Base-by-base conservation (phyloP, 805 yeast species). In the Zygotorulaspora florentina region DNA sequence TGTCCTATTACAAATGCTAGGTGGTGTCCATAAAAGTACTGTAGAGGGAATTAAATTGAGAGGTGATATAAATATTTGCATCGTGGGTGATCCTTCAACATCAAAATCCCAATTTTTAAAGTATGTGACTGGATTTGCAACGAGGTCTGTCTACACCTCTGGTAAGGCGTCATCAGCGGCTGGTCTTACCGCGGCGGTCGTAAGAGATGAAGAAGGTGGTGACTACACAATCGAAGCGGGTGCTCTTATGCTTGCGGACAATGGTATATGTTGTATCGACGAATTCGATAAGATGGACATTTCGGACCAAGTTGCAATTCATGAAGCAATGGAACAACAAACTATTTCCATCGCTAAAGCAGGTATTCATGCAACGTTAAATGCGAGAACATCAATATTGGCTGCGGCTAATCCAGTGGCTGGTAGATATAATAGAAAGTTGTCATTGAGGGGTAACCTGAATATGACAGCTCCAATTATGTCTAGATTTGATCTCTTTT, bases 241-340 rank as follows among this genome's bases (percentile, higher is more conserved):
- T 64, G 99, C 99, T 2, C 73, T 93, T 47, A 93, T 93, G 97
- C 74, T 93, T 53, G 98, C 99, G 1, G 99, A 93, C 69, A 93
- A 91, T 62, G 99, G 99, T 51, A 87, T 93, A 50, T 93, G 99
- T 76, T 95, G 96, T 58, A 93, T 93, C 66, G 99, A 93, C 66
- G 99, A 93, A 71, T 93, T 93, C 58, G 99, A 93, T 65, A 93
- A 93, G 72, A 93, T 93, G 99, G 97, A 91, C 66, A 67, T 90
- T 35, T 69, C 82, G 1, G 98, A 93, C 68, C 98, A 93, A 69
- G 98, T 93, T 45, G 98, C 98, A 2, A 91, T 93, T 71, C 99
- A 93, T 70, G 99, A 93, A 71, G 99, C 98, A 18, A 93, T 93
- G 99, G 99, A 93, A 75, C 99, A 93, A 70, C 99, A 93, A 68